Conservation (phyloP, 140 eudicot genomes). For the Cichorium intybus region DNA sequence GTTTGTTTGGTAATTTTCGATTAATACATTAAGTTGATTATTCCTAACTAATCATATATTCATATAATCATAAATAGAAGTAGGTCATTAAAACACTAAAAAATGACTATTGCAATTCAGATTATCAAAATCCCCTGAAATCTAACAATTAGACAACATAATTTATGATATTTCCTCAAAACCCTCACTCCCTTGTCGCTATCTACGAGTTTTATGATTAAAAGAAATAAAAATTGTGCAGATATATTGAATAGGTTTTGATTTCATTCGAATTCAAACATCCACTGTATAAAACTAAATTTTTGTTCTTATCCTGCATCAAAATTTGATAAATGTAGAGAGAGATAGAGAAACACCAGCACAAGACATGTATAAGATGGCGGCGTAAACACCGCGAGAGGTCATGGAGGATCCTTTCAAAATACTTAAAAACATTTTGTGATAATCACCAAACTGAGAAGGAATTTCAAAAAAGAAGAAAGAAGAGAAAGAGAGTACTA, state of each 20-base stretch:
- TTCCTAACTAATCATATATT: too few species aligned
- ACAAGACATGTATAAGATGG: constrained; percentile 86
- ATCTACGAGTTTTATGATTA: neutral
- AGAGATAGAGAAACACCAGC: constrained; percentile 52
- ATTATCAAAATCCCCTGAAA: neutral
- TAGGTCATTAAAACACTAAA: too few species aligned
- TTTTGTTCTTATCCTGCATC: neutral
- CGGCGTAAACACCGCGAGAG: constrained; percentile 85
- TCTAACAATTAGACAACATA: neutral
- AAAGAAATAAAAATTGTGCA: neutral
- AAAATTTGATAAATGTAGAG: neutral
- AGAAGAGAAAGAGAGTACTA: too few species aligned
- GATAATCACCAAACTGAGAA: too few species aligned
- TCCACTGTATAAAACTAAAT: too few species aligned
- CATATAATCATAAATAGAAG: too few species aligned
- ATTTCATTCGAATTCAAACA: neutral
- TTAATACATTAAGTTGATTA: too few species aligned
- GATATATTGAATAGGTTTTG: neutral
- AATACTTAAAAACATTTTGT: too few species aligned
- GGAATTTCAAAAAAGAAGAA: too few species aligned
- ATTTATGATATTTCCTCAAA: neutral
- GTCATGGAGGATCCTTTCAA: constrained; percentile 84
- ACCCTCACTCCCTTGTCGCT: neutral
- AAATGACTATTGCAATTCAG: too few species aligned
- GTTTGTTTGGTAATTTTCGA: too few species aligned